These are phyloP conservation scores for Cladosporium sp. DNA, from an alignment of 2,329 filamentous ascomycete genomes.

Conservation along the genomic window DNA sequence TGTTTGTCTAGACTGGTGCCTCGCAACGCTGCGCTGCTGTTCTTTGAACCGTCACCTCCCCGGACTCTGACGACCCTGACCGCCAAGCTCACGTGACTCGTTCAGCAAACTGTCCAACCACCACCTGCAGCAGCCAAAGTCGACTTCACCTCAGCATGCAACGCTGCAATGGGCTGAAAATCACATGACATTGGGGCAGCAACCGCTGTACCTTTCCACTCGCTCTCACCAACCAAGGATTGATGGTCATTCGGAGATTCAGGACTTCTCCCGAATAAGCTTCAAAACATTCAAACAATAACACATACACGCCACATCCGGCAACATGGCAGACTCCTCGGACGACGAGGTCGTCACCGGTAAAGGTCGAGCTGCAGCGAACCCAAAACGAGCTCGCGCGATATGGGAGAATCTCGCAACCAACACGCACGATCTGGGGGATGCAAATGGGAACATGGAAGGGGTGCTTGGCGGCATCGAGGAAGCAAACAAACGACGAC, in stretches of 20 bases:
- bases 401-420: constrained; percentile 38
- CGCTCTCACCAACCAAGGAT: not conserved
- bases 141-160: constrained; percentile 11
- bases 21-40: constrained; percentile 5
- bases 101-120: not conserved
- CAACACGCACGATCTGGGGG: constrained; percentile 36
- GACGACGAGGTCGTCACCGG: constrained; percentile 29
- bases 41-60: constrained; percentile 10
- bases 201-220: not conserved
- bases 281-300: not conserved
- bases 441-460: constrained; percentile 35
- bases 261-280: not conserved
- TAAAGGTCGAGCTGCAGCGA: constrained; percentile 26
- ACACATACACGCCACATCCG: not conserved
- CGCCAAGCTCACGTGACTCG: constrained; percentile 11
- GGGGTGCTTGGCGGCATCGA: constrained; percentile 38
- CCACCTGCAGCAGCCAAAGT: not conserved
- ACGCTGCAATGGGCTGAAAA: constrained; percentile 8
- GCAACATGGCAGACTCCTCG: constrained; percentile 34
- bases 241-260: no score
- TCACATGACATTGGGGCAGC: not conserved
- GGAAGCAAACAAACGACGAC: constrained; percentile 38
- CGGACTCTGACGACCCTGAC: not conserved
- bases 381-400: constrained; percentile 33
- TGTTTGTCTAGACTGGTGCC: constrained; percentile 13